Base-by-base conservation (phyloP, 805 yeast species). In the Wickerhamiella lipophila region DNA sequence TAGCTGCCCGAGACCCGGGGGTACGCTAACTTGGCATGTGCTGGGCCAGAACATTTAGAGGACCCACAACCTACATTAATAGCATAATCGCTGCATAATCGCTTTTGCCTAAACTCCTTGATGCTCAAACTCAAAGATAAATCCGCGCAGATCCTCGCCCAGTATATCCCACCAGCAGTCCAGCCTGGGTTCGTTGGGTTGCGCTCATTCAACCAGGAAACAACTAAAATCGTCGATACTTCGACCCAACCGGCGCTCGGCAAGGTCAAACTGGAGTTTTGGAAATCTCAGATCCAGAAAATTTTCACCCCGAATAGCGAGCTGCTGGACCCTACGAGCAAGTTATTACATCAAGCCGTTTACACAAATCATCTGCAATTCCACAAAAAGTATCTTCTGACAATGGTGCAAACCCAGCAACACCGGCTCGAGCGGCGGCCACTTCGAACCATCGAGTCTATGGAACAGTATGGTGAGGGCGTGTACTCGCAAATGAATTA, bases 381-480 rank as follows among this genome's bases (percentile, higher is more conserved):
- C 53, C 80, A 81, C 46, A 60, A 75, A 27, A 59, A 72, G 2
- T 72, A 73, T 61, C 71, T 85, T 56, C 71, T 74, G 42, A 80
- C 77, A 53, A 73, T 79, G 60, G 60, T 84, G 12, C 75, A 74
- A 47, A 73, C 84, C 3, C 71, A 82, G 47, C 71, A 73, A 47
- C 69, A 72, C 47, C 78, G 78, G 57, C 61, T 78, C 22, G 66
- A 70, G 23, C 69, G 70, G 39, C 69, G 68, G 7, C 66, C 71
- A 26, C 72, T 79, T 46, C 64, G 70, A 9, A 66, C 68, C 6
- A 58, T 74, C 2, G 79, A 79, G 39, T 76, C 74, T 38, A 70
- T 85, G 53, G 81, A 87, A 46, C 73, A 84, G 1, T 79, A 74
- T 57, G 94, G 94, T 1, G 94, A 85, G 63, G 92, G 89, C 0